Percentiles rank a stretch among this genome's conserved stretches.
Conservation (phyloP, 768 basidiomycete species). For the Pisolithus marmoratus region DNA sequence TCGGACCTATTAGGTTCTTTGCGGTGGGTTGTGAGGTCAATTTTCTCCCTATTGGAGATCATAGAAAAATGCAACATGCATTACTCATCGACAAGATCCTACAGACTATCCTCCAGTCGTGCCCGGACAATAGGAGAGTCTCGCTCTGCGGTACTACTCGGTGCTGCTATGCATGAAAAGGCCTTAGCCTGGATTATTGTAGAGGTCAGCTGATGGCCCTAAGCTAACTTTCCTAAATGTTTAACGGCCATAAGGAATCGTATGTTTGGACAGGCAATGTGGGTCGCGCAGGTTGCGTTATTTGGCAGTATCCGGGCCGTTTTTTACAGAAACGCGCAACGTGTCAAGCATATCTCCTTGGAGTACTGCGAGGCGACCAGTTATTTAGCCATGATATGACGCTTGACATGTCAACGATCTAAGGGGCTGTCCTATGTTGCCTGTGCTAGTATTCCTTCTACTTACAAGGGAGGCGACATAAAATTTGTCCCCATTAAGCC, state of each 20-base stretch:
- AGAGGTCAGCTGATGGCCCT: conserved; percentile 41
- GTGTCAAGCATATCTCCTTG: too few species aligned
- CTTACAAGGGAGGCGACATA: too few species aligned
- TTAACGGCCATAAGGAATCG: conserved; percentile 3
- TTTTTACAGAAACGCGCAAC: too few species aligned
- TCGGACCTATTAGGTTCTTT: not conserved
- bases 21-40: not conserved
- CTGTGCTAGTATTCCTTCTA: too few species aligned
- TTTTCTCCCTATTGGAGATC: not conserved
- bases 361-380: too few species aligned
- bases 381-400: too few species aligned
- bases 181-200: conserved; percentile 45
- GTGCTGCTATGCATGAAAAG: conserved; percentile 42
- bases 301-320: too few species aligned
- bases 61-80: conserved; percentile 34
- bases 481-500: too few species aligned
- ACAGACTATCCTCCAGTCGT: conserved; percentile 34
- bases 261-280: too few species aligned
- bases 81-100: conserved; percentile 48
- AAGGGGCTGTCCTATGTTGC: too few species aligned
- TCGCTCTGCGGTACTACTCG: conserved; percentile 34
- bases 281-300: too few species aligned
- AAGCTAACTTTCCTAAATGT: conserved; percentile 16
- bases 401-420: too few species aligned
- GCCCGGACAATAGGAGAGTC: conserved; percentile 21